phyloP scores from a whole-genome alignment of 495 filamentous ascomycete genomes.

The Thozetella sp. region DNA sequence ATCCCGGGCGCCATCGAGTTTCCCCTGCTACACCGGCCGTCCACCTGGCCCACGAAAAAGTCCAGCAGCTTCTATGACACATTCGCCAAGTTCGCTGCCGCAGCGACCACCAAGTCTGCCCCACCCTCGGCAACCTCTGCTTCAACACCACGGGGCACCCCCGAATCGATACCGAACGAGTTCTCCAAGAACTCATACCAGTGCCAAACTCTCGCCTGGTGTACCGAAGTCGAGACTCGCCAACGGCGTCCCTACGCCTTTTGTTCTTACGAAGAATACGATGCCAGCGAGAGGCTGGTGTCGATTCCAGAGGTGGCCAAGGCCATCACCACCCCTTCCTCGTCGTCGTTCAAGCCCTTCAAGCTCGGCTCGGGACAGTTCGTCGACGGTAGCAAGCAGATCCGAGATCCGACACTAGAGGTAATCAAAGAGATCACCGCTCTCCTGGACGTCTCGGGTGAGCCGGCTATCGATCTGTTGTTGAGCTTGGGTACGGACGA shows the following conservation, averaged over 20 bases:
- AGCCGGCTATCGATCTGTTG: conserved; percentile 25
- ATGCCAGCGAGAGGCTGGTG: conserved; percentile 13
- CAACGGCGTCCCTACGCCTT: conserved; percentile 27
- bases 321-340: conserved; percentile 27
- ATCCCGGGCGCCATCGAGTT: conserved; percentile 18
- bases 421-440: conserved; percentile 26
- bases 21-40: conserved; percentile 19
- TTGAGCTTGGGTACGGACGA: conserved; percentile 28
- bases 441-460: conserved; percentile 16
- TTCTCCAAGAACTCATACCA: conserved; percentile 26
- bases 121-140: conserved; percentile 5
- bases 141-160: conserved; percentile 7
- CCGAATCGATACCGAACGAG: conserved; percentile 11
- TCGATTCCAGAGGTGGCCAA: conserved; percentile 34
- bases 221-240: conserved; percentile 24
- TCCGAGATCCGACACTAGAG: conserved; percentile 30
- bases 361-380: conserved; percentile 28
- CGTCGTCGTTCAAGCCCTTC: conserved; percentile 31
- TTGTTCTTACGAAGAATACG: conserved; percentile 29
- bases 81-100: conserved; percentile 25
- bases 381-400: conserved; percentile 32
- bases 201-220: conserved; percentile 32
- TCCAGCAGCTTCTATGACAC: conserved; percentile 31
- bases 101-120: conserved; percentile 7
- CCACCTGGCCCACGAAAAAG: conserved; percentile 27